Base-by-base conservation (phyloP, 139 green algal genomes). In the Pleodorina starrii region DNA sequence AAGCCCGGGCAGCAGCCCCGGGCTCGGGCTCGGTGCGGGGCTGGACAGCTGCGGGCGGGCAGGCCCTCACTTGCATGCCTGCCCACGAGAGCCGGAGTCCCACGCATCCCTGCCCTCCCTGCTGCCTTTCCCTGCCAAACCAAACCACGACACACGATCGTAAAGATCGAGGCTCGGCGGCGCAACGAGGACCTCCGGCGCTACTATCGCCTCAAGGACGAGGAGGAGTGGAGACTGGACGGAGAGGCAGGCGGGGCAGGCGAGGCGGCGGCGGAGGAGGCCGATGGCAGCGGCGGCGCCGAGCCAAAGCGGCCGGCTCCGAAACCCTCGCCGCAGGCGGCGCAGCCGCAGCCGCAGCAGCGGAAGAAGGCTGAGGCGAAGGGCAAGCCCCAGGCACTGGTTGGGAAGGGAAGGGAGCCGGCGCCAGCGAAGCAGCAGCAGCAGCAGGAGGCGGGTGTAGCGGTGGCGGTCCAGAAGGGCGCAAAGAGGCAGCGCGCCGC, bases 201-300 rank as follows among this genome's bases (percentile, higher is more conserved):
- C 25, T 99, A 97, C 84, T 99, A 99, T 79, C 93, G 93, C 5
- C 91, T 98, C 42, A 84, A 77, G 42, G 94, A 95, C 44, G 92
- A 81, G 59, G 89, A 91, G 1, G 85, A 88, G 48, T 74, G 85
- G 63, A 51, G 82, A 12, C 10, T 84, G 40, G 79, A 40, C 21
- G 76, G 40, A 12, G 44, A 57, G n/a, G 54, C 32, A 43, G 71
- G 35, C 78, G 46, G 84, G 78, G 66, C 42, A 29, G 87, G 3
- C 27, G 74, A 66, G 19, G 74, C 44, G 0, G 74, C 27, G n/a
- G n/a, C n/a, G n/a, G n/a, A n/a, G n/a, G n/a, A n/a, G n/a, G n/a
- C n/a, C n/a, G n/a, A n/a, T n/a, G n/a, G n/a, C n/a, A n/a, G n/a
- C n/a, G n/a, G n/a, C n/a, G n/a, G n/a, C n/a, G n/a, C n/a, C n/a